These are phyloP conservation scores for Parachaetomium inaequale DNA, from an alignment of 495 filamentous ascomycete genomes.

Conservation along the genomic window DNA sequence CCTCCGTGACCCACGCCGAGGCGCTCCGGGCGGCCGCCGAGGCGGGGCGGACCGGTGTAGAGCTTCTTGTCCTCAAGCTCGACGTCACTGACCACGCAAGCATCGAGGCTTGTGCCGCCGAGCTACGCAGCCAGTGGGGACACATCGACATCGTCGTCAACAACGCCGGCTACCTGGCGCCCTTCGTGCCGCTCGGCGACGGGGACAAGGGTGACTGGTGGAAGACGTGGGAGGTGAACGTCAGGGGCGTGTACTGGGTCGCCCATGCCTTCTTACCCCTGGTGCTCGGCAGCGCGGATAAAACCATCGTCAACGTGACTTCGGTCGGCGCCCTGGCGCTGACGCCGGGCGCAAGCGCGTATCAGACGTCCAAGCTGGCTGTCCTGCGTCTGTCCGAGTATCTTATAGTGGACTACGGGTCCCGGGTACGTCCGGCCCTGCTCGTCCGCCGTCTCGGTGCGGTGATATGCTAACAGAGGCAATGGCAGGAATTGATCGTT, in stretches of 20 bases:
- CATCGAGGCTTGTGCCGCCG: neutral
- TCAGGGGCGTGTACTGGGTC: slow-evolving; percentile 42
- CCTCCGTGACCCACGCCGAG: neutral
- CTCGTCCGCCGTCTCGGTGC: neutral
- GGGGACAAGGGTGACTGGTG: slow-evolving; percentile 14
- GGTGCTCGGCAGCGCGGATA: slow-evolving; percentile 33
- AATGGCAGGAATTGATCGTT: slow-evolving; percentile 35
- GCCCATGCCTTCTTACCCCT: slow-evolving; percentile 42
- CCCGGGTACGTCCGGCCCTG: neutral
- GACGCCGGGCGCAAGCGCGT: slow-evolving; percentile 29
- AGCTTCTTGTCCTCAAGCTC: neutral
- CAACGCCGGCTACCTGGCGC: neutral
- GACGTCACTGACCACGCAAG: neutral
- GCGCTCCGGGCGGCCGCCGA: neutral
- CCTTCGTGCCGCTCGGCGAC: slow-evolving; percentile 1
- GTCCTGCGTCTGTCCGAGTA: slow-evolving; percentile 41
- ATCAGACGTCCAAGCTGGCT: slow-evolving; percentile 25
- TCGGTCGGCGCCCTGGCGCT: slow-evolving; percentile 33
- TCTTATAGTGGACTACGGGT: slow-evolving; percentile 37
- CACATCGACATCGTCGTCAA: neutral
- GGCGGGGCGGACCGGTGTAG: neutral
- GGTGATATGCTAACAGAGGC: too few species aligned
- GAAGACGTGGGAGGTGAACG: slow-evolving; percentile 36
- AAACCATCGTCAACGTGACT: slow-evolving; percentile 37
- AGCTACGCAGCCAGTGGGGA: neutral